A percentile compares a stretch with the other conserved stretches of the same genome.
Evolutionary conservation across 495 filamentous ascomycete species (phyloP).

Genomic region (Glarea lozoyensis): DNA sequence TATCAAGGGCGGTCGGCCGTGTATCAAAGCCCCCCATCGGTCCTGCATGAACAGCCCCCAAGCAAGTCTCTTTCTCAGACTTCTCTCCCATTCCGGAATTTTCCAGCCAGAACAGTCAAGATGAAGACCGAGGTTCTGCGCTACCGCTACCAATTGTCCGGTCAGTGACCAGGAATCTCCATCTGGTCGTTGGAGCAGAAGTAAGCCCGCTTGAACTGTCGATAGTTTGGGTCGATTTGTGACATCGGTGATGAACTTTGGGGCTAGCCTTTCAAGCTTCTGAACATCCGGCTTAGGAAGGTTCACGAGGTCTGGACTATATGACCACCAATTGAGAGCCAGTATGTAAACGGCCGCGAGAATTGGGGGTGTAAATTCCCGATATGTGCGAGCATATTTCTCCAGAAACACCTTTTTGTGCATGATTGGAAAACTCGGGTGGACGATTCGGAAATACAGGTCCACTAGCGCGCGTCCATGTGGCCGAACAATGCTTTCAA

Average conservation of each 20-base stretch:
- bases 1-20: conserved; percentile 77
- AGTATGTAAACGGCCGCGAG: conserved; percentile 85
- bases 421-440: conserved; percentile 84
- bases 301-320: conserved; percentile 56
- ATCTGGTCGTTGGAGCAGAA: conserved; percentile 84
- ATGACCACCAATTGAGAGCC: conserved; percentile 80
- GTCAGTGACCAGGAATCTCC: conserved; percentile 79
- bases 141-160: conserved; percentile 71
- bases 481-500: conserved; percentile 75
- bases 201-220: conserved; percentile 80
- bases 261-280: conserved; percentile 68
- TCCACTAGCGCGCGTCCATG: conserved; percentile 74
- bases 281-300: conserved; percentile 63
- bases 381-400: conserved; percentile 65
- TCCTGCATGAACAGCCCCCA: conserved; percentile 92
- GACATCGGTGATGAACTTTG: conserved; percentile 61
- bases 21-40: conserved; percentile 80
- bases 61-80: conserved; percentile 71
- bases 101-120: conserved; percentile 79
- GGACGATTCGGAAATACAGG: conserved; percentile 79
- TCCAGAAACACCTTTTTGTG: conserved; percentile 82
- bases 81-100: conserved; percentile 79
- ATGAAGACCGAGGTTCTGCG: conserved; percentile 77
- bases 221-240: conserved; percentile 79
- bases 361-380: conserved; percentile 71